Conservation (phyloP, 805 yeast species). For the Peterozyma toletana region DNA sequence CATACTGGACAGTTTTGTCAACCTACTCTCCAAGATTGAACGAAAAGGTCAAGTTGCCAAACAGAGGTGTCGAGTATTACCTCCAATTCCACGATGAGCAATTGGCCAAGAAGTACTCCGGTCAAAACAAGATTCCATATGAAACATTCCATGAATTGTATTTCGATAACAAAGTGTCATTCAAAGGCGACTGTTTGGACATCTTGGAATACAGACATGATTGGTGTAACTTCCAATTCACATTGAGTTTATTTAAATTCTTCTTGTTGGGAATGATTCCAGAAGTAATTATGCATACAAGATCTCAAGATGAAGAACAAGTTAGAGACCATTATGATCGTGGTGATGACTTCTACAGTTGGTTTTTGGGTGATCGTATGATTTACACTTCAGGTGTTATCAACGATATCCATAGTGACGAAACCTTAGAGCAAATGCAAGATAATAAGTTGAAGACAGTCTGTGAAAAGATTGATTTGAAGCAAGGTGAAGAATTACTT, state of each 20-base stretch:
- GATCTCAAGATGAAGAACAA: constrained; percentile 94
- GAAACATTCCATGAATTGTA: constrained; percentile 87
- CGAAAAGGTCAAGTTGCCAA: constrained; percentile 70
- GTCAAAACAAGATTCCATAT: constrained; percentile 76
- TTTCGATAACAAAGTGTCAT: constrained; percentile 76
- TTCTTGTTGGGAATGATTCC: constrained; percentile 87
- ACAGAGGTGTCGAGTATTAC: constrained; percentile 71
- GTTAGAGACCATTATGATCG: constrained; percentile 94
- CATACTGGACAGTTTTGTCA: constrained; percentile 76
- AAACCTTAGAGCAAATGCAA: constrained; percentile 73
- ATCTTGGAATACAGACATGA: constrained; percentile 83
- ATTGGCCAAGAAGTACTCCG: constrained; percentile 61
- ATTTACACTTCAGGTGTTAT: constrained; percentile 85
- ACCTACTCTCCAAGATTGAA: constrained; percentile 76
- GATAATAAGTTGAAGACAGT: constrained; percentile 85
- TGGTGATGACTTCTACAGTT: constrained; percentile 90
- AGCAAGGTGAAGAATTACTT: constrained; percentile 66
- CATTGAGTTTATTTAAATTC: constrained; percentile 67
- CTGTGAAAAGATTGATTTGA: constrained; percentile 75
- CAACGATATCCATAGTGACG: constrained; percentile 61
- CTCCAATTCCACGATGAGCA: constrained; percentile 74
- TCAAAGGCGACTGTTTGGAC: constrained; percentile 84
- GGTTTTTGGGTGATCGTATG: constrained; percentile 95
- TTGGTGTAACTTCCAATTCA: constrained; percentile 81
- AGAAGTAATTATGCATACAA: constrained; percentile 85